Percentiles rank a stretch among this genome's conserved stretches.
phyloP scores from a whole-genome alignment of 805 yeast species.

The Candida maris region DNA sequence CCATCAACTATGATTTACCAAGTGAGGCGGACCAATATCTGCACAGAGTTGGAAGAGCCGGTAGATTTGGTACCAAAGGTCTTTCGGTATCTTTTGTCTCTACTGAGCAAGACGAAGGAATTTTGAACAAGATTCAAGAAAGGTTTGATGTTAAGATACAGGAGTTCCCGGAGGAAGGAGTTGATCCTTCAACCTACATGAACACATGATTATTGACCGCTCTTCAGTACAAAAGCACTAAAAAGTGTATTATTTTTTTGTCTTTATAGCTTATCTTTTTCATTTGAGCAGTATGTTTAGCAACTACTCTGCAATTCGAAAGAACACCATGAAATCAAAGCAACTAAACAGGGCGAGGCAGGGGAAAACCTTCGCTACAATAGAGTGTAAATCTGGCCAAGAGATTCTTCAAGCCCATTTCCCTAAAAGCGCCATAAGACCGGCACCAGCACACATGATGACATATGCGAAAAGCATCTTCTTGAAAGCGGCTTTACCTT shows the following conservation, averaged over 20 bases:
- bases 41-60: slow-evolving; percentile 99
- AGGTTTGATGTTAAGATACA: slow-evolving; percentile 94
- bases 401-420: slow-evolving; percentile 65
- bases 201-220: slow-evolving; percentile 62
- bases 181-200: slow-evolving; percentile 97
- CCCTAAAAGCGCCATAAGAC: slow-evolving; percentile 72
- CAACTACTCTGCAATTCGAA: too few relatives aligned
- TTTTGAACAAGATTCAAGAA: slow-evolving; percentile 88
- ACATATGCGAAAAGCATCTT: slow-evolving; percentile 50
- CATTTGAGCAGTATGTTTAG: too few relatives aligned
- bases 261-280: too few relatives aligned
- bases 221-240: too few relatives aligned
- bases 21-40: slow-evolving; percentile 95
- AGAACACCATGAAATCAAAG: not conserved
- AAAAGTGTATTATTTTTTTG: slow-evolving; percentile 8
- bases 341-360: too few relatives aligned
- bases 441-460: slow-evolving; percentile 63
- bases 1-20: slow-evolving; percentile 96
- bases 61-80: slow-evolving; percentile 99
- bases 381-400: too few relatives aligned
- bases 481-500: slow-evolving; percentile 51
- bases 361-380: too few relatives aligned
- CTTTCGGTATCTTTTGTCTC: slow-evolving; percentile 89
- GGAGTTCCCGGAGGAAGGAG: slow-evolving; percentile 96
- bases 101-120: slow-evolving; percentile 82